A percentile compares a stretch with the other conserved stretches of the same genome.
phyloP scores from a whole-genome alignment of 2,329 filamentous ascomycete genomes.

The Ascochyta koolunga region DNA sequence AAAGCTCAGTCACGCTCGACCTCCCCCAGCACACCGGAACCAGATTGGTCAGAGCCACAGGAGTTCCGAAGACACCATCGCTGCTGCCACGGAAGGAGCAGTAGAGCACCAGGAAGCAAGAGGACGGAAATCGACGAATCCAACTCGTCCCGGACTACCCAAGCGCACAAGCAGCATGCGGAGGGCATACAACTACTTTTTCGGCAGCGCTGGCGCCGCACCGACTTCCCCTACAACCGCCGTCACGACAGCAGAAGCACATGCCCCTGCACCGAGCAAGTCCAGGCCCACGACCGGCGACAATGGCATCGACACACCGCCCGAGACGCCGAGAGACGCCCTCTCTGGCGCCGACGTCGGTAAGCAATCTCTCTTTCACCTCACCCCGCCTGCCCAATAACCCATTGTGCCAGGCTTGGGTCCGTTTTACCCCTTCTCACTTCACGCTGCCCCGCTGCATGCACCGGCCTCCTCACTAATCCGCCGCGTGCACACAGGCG shows the following conservation, averaged over 20 bases:
- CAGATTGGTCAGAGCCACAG: conserved; percentile 29
- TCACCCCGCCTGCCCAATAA: conserved; percentile 32
- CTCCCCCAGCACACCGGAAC: conserved; percentile 27
- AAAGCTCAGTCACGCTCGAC: conserved; percentile 34
- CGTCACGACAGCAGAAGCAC: conserved; percentile 30
- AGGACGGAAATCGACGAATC: conserved; percentile 42
- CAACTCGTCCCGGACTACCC: conserved; percentile 41
- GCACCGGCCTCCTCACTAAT: conserved; percentile 30
- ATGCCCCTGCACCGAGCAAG: conserved; percentile 28
- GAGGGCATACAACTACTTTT: conserved; percentile 50
- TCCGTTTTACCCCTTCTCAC: conserved; percentile 27
- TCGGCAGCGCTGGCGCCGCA: conserved; percentile 37
- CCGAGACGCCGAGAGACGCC: conserved; percentile 40
- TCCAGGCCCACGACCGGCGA: conserved; percentile 27
- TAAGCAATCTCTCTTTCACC: conserved; percentile 21
- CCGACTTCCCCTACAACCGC: conserved; percentile 38
- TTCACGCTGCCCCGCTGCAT: conserved; percentile 25
- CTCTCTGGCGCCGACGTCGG: conserved; percentile 19
- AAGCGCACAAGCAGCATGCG: conserved; percentile 49
- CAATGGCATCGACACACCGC: conserved; percentile 41
- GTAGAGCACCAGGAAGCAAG: conserved; percentile 37
- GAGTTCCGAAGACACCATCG: conserved; percentile 35
- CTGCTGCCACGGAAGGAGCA: conserved; percentile 35
- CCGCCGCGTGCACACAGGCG: conserved; percentile 26
- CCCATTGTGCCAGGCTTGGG: conserved; percentile 24